A percentile compares a stretch with the other conserved stretches of the same genome.
These are phyloP conservation scores for Tagetes patula DNA, from an alignment of 129 eudicot genomes.

Conservation along the genomic window DNA sequence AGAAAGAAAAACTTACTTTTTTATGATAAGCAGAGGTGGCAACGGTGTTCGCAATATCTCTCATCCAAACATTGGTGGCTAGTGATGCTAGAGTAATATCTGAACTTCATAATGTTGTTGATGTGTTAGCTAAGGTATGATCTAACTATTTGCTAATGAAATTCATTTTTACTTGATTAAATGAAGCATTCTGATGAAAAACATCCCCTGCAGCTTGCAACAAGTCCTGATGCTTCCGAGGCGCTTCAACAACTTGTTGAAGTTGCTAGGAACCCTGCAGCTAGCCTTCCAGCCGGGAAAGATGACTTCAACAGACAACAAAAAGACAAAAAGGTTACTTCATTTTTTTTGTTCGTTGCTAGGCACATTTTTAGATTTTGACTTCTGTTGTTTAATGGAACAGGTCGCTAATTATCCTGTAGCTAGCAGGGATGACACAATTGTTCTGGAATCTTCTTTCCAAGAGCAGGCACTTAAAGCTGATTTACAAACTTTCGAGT, in stretches of 20 bases:
- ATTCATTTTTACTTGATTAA: slow-evolving; percentile 1
- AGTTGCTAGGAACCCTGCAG: slow-evolving; percentile 70
- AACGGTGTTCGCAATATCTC: slow-evolving; percentile 77
- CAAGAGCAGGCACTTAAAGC: slow-evolving; percentile 55
- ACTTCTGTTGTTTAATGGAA: slow-evolving; percentile 28
- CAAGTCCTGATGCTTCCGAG: slow-evolving; percentile 95
- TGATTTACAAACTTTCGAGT: neutral
- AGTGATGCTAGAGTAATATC: slow-evolving; percentile 70
- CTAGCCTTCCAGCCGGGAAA: slow-evolving; percentile 42
- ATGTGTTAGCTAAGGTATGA: slow-evolving; percentile 80
- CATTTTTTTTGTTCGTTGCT: slow-evolving; percentile 3
- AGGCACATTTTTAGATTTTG: slow-evolving; percentile 5
- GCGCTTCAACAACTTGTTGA: slow-evolving; percentile 76
- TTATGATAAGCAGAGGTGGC: slow-evolving; percentile 68
- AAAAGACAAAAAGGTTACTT: slow-evolving; percentile 74
- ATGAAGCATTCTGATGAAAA: slow-evolving; percentile 12
- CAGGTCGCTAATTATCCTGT: slow-evolving; percentile 54
- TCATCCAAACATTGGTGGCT: slow-evolving; percentile 65
- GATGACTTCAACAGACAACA: slow-evolving; percentile 56
- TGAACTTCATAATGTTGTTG: slow-evolving; percentile 87
- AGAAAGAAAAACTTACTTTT: neutral
- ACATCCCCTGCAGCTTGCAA: slow-evolving; percentile 57
- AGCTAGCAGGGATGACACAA: slow-evolving; percentile 56
- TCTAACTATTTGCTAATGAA: neutral
- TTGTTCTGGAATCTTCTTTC: slow-evolving; percentile 46